Evolutionary conservation across 495 filamentous ascomycete genomes (phyloP), one percentile per base, ranked within the genome.

Genomic region (Hypoxylon trugodes): DNA sequence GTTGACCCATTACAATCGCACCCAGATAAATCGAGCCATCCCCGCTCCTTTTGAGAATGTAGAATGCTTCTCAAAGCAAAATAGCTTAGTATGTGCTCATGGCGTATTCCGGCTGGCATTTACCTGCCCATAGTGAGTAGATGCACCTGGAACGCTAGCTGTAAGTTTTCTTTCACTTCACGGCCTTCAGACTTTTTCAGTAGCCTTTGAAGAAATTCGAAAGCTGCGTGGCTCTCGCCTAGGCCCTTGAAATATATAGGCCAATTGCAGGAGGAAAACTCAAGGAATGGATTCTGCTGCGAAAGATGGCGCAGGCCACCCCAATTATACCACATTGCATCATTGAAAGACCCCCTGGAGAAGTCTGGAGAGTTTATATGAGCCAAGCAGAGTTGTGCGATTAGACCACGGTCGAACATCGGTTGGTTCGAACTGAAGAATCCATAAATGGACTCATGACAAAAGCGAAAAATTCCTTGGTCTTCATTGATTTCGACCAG

Each of bases 71-170:
- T 8, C 30, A 18, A 12, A 53, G 49, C 32, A 26, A 52, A 52
- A 21, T 52, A 52, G 48, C 48, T 52, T 19, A 52, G 7, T 38
- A 52, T 40, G 13, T 52, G 48, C 33, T 52, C 48, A 16, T 37
- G 48, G n/a, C 21, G 26, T 1, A 52, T 22, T 15, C 48, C 48
- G 9, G 18, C 19, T 38, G 48, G 33, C 21, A 52, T 40, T 25
- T 19, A 16, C 19, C 22, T 37, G 4, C 33, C 48, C 13, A 21
- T 12, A 13, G 6, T 13, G 4, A 52, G 18, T 13, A 40, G n/a
- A 22, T 25, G 28, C 10, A 52, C 21, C 18, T 38, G 48, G 28
- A 52, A 52, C 4, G 48, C 24, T 6, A 52, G n/a, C 33, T 24
- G 48, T 15, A 52, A 16, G 19, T 52, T 52, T n/a, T 15, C 16